A percentile compares a stretch with the other conserved stretches of the same genome.
Evolutionary conservation across 768 basidiomycete genomes (phyloP).

Genomic region (Hemileccinum rubropunctum): DNA sequence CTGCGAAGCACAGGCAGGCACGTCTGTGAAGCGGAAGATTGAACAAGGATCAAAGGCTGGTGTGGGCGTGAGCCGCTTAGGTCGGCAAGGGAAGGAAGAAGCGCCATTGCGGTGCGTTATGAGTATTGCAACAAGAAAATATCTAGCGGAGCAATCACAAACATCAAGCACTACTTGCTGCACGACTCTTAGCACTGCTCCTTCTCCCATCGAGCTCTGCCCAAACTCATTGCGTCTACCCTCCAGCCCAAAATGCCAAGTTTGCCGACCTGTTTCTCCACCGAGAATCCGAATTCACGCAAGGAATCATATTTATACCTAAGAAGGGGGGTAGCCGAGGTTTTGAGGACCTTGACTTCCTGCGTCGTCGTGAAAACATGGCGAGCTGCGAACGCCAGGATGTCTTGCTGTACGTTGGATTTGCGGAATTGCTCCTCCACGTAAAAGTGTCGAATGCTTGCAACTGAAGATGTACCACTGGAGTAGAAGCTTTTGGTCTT

Average conservation of each 20-base stretch:
- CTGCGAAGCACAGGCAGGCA: conserved; percentile 53
- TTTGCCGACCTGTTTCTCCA: conserved; percentile 40
- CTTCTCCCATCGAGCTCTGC: conserved; percentile 46
- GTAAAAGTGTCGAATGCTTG: conserved; percentile 71
- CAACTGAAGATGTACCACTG: conserved; percentile 46
- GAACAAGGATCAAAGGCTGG: conserved; percentile 51
- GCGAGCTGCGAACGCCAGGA: conserved; percentile 56
- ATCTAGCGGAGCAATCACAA: neutral
- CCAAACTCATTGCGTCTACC: conserved; percentile 41
- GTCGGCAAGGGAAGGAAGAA: conserved; percentile 25
- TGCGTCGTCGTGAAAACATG: conserved; percentile 51
- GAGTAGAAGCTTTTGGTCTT: conserved; percentile 17
- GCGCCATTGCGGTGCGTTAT: conserved; percentile 23
- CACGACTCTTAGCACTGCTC: conserved; percentile 13
- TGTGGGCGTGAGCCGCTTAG: conserved; percentile 21
- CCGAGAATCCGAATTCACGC: conserved; percentile 46
- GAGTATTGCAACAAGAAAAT: too few relatives aligned
- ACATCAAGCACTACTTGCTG: conserved; percentile 5
- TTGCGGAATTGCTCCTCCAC: conserved; percentile 62
- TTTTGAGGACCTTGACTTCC: conserved; percentile 45
- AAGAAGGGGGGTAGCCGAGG: conserved; percentile 48
- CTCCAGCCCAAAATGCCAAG: conserved; percentile 63
- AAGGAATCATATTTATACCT: conserved; percentile 48
- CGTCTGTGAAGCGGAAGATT: conserved; percentile 60
- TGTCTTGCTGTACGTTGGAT: conserved; percentile 58